These are phyloP conservation scores for Arthrobotrys sphaeroides DNA, from an alignment of 2,329 filamentous ascomycete species.

Conservation along the genomic window DNA sequence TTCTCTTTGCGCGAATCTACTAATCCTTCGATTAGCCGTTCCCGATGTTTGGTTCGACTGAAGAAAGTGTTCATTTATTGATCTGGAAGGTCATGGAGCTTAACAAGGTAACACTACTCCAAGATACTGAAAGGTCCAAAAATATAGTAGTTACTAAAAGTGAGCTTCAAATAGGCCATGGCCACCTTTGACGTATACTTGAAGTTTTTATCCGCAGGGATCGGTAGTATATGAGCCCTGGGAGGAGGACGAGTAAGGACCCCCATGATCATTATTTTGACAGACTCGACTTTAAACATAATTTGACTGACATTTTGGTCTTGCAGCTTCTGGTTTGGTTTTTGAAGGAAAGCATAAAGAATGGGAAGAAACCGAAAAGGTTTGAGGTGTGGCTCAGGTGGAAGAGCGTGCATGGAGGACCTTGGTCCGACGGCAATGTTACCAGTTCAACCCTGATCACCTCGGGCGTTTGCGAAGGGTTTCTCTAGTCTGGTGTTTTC, in stretches of 20 bases:
- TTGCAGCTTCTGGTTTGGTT: neutral
- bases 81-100: neutral
- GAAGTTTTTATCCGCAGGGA: neutral
- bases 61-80: neutral
- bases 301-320: neutral
- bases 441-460: neutral
- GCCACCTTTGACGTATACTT: neutral
- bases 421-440: neutral
- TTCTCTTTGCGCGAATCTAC: neutral
- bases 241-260: constrained; percentile 10
- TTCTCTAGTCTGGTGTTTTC: no score
- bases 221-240: neutral
- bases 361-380: neutral
- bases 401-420: constrained; percentile 4
- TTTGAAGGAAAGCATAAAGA: neutral
- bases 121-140: constrained; percentile 20
- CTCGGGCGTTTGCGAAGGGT: no score
- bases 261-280: constrained; percentile 7
- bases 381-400: constrained; percentile 5
- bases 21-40: neutral
- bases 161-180: constrained; percentile 13
- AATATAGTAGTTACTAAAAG: constrained; percentile 11
- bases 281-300: neutral
- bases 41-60: neutral
- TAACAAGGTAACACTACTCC: constrained; percentile 16